These are phyloP conservation scores for Amphirosellinia nigrospora DNA, from an alignment of 495 filamentous ascomycete species.

Conservation along the genomic window DNA sequence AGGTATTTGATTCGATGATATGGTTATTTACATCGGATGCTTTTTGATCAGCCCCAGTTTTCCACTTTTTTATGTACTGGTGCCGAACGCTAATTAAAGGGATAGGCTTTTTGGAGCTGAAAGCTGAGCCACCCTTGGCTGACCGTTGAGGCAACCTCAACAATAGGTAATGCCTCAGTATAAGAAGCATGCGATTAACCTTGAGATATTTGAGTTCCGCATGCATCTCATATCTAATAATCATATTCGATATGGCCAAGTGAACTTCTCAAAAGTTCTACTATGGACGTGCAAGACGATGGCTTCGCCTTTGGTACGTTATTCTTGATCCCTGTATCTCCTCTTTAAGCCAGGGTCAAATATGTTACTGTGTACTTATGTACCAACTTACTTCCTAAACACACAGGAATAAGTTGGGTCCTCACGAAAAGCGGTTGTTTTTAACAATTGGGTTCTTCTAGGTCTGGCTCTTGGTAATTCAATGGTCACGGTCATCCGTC, in stretches of 20 bases:
- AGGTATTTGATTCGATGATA: too few species aligned
- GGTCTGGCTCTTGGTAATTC: not conserved
- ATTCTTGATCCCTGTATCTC: not conserved
- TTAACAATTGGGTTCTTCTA: not conserved
- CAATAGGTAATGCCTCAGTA: too few species aligned
- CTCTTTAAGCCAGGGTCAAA: not conserved
- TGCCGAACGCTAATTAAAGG: too few species aligned
- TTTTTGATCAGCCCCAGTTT: too few species aligned
- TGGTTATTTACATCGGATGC: too few species aligned
- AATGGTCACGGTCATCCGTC: not conserved
- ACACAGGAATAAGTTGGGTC: not conserved
- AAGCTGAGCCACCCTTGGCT: constrained; percentile 11
- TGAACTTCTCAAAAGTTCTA: not conserved
- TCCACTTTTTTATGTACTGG: too few species aligned
- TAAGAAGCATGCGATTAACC: not conserved
- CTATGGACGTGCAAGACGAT: constrained; percentile 16
- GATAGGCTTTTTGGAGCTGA: too few species aligned
- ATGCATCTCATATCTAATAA: not conserved
- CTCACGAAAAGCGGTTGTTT: not conserved
- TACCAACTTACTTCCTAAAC: not conserved
- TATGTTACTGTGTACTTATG: not conserved
- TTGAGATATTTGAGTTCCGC: not conserved
- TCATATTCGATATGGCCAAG: not conserved
- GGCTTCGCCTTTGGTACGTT: constrained; percentile 6
- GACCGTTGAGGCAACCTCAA: not conserved